These are phyloP conservation scores for Exophiala dermatitidis DNA, from an alignment of 2,329 filamentous ascomycete genomes.

Conservation along the genomic window DNA sequence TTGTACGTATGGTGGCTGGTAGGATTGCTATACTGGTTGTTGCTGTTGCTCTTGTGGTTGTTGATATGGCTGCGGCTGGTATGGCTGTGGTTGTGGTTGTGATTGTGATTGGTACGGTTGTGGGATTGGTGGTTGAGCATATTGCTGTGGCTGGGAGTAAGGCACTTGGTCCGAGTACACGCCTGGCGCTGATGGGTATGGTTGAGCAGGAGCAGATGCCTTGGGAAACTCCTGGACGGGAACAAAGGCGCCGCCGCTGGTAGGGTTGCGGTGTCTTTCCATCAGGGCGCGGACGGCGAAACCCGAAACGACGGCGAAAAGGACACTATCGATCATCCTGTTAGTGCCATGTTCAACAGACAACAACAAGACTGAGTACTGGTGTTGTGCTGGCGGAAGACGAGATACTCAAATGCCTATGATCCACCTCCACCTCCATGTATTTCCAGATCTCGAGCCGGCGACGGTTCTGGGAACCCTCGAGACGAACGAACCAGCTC, in stretches of 20 bases:
- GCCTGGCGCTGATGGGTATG: no score
- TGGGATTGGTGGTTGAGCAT: neutral
- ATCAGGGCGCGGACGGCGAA: neutral
- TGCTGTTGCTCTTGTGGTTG: no score
- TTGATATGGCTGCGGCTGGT: neutral
- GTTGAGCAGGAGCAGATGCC: neutral
- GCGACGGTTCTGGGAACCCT: no score
- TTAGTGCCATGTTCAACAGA: no score
- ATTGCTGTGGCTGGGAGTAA: neutral
- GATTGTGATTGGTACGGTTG: neutral
- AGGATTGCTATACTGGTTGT: no score
- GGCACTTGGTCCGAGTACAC: neutral
- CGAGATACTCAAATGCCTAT: neutral
- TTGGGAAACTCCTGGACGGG: neutral
- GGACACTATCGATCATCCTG: neutral
- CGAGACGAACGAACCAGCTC: no score
- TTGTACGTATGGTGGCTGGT: no score
- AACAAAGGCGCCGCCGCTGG: neutral
- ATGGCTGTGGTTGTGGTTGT: neutral
- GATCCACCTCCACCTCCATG: neutral
- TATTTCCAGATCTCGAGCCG: no score
- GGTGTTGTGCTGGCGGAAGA: neutral
- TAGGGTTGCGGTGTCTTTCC: neutral
- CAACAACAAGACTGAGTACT: no score
- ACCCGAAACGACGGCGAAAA: slow-evolving; percentile 1